Evolutionary conservation across 208 protist genomes (phyloP), one percentile per base, ranked within the genome.

Genomic region (Phytomonas francai): DNA sequence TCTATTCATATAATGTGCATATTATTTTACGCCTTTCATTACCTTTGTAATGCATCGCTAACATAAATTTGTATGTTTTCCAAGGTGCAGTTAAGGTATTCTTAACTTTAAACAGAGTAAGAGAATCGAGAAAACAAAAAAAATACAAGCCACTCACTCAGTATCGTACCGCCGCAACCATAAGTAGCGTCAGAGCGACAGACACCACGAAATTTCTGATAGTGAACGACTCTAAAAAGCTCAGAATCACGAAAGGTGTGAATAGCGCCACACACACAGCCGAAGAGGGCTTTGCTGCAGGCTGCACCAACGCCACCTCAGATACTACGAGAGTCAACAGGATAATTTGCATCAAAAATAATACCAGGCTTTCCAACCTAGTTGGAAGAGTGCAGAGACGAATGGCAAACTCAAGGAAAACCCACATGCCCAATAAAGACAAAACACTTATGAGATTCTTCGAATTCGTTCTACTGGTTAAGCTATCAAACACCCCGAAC

Each of bases 71-170:
- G 54, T 19, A 7, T 0, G 29, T 63, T 69, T 58, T 29, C 27
- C 36, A 36, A 57, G 49, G 27, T 29, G 27, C 6, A 51, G 12
- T 3, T 25, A 65, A n/a, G 39, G 30, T 30, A 36, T 28, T 30
- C 8, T 29, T 30, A 27, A 61, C 57, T 30, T 65, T 32, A 45
- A 65, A 72, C 60, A 64, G n/a, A 65, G 28, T 58, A 67, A 45
- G 16, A 59, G 19, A n/a, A 72, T 29, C 42, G 58, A 67, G 34
- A 69, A 64, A 22, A 25, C 34, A 39, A 72, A 57, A 54, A 61
- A 75, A 79, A 65, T 25, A 36, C 45, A 62, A 60, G 12, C 30
- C 22, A 27, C 30, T 11, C 36, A 45, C 32, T 54, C 1, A 25
- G 32, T 25, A 45, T 66, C 27, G 27, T 28, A 28, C 9, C 31